phyloP scores from a whole-genome alignment of 495 filamentous ascomycete species.

The Penicillium cinerascens region DNA sequence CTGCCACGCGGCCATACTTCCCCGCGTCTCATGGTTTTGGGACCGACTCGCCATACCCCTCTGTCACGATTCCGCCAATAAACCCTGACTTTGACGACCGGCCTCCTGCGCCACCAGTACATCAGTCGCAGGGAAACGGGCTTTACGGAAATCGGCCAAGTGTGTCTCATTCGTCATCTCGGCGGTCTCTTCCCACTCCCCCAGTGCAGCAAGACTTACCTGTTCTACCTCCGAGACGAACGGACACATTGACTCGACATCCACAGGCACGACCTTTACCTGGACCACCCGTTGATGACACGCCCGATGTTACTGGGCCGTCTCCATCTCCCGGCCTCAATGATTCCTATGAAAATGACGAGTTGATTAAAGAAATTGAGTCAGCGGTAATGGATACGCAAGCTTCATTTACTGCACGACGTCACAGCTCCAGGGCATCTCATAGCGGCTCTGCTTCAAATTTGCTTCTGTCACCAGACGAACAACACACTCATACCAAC shows the following conservation, averaged over 20 bases:
- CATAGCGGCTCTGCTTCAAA: conserved; percentile 19
- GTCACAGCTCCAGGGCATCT: conserved; percentile 25
- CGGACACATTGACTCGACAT: conserved; percentile 53
- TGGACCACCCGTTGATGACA: conserved; percentile 49
- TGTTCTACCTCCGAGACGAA: conserved; percentile 46
- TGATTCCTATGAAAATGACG: conserved; percentile 29
- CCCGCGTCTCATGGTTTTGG: conserved; percentile 21
- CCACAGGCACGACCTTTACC: conserved; percentile 61
- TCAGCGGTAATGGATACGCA: conserved; percentile 39
- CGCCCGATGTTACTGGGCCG: conserved; percentile 19
- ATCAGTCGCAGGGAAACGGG: conserved; percentile 33
- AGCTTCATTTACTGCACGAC: conserved; percentile 18
- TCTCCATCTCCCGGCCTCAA: conserved; percentile 4
- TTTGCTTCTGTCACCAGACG: conserved; percentile 34
- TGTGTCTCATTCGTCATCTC: conserved; percentile 32
- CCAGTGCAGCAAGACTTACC: conserved; percentile 43
- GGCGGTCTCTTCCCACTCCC: conserved; percentile 38
- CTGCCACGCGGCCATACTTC: conserved; percentile 27
- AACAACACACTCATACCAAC: conserved; percentile 49
- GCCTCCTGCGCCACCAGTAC: conserved; percentile 48
- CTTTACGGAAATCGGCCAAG: conserved; percentile 29
- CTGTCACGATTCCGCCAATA: conserved; percentile 21
- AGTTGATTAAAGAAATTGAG: conserved; percentile 48
- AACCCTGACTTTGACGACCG: conserved; percentile 33
- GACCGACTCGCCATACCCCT: conserved; percentile 30